These are phyloP conservation scores for Microsporum audouinii DNA, from an alignment of 2,329 filamentous ascomycete genomes.

Conservation along the genomic window DNA sequence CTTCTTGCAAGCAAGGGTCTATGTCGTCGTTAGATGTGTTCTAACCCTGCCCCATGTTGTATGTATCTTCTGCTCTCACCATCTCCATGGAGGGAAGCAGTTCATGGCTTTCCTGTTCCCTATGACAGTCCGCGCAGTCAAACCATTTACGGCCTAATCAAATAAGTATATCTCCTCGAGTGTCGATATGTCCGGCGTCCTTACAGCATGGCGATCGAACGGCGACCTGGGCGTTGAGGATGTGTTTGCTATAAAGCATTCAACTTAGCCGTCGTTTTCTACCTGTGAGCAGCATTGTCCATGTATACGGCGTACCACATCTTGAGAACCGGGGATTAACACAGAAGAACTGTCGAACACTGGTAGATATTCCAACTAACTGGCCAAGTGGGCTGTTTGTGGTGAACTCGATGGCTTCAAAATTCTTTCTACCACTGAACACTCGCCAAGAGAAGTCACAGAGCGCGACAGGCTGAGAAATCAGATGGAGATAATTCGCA, in stretches of 20 bases:
- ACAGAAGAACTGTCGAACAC: not conserved
- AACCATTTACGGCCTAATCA: slow-evolving; percentile 77
- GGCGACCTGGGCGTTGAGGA: slow-evolving; percentile 93
- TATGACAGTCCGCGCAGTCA: slow-evolving; percentile 92
- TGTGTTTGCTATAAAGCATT: slow-evolving; percentile 64
- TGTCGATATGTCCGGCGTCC: slow-evolving; percentile 21
- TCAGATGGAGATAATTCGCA: no score
- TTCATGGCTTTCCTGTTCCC: slow-evolving; percentile 64
- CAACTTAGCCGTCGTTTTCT: not conserved
- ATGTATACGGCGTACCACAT: slow-evolving; percentile 5
- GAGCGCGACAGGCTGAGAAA: not conserved
- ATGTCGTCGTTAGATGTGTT: not conserved
- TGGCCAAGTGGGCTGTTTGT: not conserved
- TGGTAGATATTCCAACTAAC: not conserved
- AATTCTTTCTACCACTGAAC: not conserved
- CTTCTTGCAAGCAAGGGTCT: slow-evolving; percentile 89
- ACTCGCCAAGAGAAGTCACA: not conserved
- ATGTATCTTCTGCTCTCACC: slow-evolving; percentile 35
- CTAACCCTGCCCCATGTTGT: not conserved
- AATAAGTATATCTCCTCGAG: not conserved
- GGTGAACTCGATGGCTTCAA: not conserved
- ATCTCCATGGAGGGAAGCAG: slow-evolving; percentile 74
- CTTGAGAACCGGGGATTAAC: not conserved
- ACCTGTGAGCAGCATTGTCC: not conserved
- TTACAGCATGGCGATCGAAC: slow-evolving; percentile 93